A percentile compares a stretch with the other conserved stretches of the same genome.
phyloP scores from a whole-genome alignment of 2,329 filamentous ascomycete genomes.

The Verticillium isaacii region DNA sequence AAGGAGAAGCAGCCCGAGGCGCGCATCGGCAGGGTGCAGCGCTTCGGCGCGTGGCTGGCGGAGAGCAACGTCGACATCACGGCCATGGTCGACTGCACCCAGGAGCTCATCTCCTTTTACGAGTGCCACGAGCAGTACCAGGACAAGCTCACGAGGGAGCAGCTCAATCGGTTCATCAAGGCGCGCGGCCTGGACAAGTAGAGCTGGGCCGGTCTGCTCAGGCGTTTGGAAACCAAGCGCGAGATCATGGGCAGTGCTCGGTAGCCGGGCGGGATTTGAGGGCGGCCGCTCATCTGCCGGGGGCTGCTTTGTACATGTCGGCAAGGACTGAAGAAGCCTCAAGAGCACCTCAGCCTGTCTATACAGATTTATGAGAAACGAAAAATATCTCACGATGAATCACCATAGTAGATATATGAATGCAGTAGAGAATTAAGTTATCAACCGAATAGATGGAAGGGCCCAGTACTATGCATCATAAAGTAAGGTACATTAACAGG shows the following conservation, averaged over 20 bases:
- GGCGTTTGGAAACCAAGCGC: background rate
- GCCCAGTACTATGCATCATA: no score
- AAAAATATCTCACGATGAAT: background rate
- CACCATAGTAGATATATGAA: background rate
- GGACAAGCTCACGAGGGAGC: constrained; percentile 53
- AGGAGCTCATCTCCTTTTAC: constrained; percentile 88
- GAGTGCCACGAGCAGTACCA: constrained; percentile 62
- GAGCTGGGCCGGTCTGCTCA: constrained; percentile 3
- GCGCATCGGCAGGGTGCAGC: constrained; percentile 60
- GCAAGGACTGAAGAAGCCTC: no score
- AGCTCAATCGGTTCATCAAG: constrained; percentile 56
- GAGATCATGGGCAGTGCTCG: background rate
- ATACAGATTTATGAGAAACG: background rate
- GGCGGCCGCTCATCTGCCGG: no score
- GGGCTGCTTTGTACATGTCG: no score
- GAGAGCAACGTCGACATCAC: constrained; percentile 83
- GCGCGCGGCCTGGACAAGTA: constrained; percentile 51
- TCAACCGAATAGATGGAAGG: background rate
- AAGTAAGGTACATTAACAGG: no score
- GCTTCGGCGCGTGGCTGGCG: constrained; percentile 71
- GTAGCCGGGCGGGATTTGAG: no score
- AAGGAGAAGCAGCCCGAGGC: constrained; percentile 49
- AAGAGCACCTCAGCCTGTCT: no score
- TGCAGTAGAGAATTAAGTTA: background rate
- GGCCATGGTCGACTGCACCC: constrained; percentile 80